Evolutionary conservation across 1,139 yeast genomes (phyloP).

Genomic region (Pichia sp.): DNA sequence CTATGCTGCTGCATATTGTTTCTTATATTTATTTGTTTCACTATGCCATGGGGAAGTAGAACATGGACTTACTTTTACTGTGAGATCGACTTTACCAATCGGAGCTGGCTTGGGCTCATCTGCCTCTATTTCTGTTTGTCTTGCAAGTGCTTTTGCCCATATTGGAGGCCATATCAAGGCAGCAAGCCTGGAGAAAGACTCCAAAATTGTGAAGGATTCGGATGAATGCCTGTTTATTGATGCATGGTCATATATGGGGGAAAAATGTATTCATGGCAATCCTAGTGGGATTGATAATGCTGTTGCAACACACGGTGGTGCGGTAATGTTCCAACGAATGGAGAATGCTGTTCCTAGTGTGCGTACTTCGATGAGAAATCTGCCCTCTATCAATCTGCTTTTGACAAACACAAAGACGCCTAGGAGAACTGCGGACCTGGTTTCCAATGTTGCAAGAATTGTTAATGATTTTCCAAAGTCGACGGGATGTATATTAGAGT

Average conservation of each 20-base stretch:
- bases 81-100: conserved; percentile 83
- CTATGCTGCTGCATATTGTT: conserved; percentile 79
- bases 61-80: conserved; percentile 61
- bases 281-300: conserved; percentile 98
- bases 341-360: conserved; percentile 53
- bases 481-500: conserved; percentile 55
- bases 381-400: conserved; percentile 71
- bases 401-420: conserved; percentile 85
- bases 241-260: conserved; percentile 88
- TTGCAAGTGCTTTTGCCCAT: conserved; percentile 68
- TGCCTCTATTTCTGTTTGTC: conserved; percentile 83
- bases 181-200: conserved; percentile 28
- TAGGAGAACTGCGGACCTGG: conserved; percentile 79
- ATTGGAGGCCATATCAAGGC: conserved; percentile 51
- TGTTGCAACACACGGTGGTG: conserved; percentile 94
- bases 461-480: conserved; percentile 51
- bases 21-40: conserved; percentile 67
- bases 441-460: conserved; percentile 64
- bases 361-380: conserved; percentile 60
- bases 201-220: conserved; percentile 33
- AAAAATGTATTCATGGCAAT: conserved; percentile 91
- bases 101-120: conserved; percentile 98
- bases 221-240: conserved; percentile 62
- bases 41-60: conserved; percentile 46
- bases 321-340: conserved; percentile 78